phyloP scores from a whole-genome alignment of 305 asterid species.

The Rubia peregrina region DNA sequence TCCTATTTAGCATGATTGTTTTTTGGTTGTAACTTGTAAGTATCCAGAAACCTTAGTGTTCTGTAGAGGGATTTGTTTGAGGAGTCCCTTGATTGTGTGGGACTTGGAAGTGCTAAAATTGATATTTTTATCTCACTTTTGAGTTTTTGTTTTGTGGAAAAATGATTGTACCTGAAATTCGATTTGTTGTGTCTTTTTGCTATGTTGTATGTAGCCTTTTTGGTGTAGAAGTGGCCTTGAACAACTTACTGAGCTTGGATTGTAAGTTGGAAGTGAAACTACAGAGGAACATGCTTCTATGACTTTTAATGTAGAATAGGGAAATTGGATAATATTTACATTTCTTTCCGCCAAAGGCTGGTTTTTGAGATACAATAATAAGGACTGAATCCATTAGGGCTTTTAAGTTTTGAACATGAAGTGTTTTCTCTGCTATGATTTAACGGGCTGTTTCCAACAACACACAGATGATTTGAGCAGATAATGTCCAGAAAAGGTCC shows the following conservation, averaged over 20 bases:
- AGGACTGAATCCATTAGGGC: neutral
- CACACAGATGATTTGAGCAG: neutral
- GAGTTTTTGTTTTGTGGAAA: neutral
- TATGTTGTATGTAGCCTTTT: neutral
- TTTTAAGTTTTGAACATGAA: neutral
- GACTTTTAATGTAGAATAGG: too few relatives aligned
- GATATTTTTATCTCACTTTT: too few relatives aligned
- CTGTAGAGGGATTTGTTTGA: neutral
- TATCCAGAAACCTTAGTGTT: too few relatives aligned
- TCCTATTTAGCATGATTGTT: neutral
- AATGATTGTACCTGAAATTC: neutral
- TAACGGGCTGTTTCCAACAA: neutral
- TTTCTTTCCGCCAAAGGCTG: neutral
- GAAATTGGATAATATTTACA: too few relatives aligned
- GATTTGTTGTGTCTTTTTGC: neutral
- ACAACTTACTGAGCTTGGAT: too few relatives aligned
- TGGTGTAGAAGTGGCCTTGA: neutral
- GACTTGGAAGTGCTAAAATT: too few relatives aligned
- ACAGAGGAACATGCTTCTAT: too few relatives aligned
- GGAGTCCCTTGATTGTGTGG: neutral
- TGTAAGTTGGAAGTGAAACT: neutral
- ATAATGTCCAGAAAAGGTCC: neutral
- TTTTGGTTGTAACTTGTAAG: neutral
- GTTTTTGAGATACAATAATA: neutral
- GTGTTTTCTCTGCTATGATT: neutral